phyloP scores from a whole-genome alignment of 176 grass and related monocot genomes.

The Aegilops longissima region DNA sequence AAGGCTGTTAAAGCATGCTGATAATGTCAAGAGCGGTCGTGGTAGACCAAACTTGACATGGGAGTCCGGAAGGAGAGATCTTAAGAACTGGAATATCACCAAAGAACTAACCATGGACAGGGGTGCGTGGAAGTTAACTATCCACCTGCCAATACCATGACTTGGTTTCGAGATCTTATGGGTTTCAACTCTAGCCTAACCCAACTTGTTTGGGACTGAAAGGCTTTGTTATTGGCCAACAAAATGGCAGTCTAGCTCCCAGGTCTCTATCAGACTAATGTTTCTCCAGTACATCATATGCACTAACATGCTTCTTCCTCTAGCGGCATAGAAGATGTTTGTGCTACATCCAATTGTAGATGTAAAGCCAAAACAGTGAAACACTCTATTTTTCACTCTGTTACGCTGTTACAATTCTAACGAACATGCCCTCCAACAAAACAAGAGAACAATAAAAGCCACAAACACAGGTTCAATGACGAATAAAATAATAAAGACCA shows the following conservation, averaged over 20 bases:
- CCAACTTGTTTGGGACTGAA: no score
- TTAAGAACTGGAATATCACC: no score
- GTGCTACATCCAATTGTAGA: background rate
- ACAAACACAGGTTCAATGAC: background rate
- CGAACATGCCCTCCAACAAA: conserved; percentile 5
- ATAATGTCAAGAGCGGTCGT: no score
- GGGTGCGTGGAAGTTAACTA: no score
- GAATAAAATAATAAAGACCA: background rate
- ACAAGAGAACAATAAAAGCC: background rate
- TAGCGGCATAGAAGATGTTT: background rate
- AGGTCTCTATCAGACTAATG: background rate
- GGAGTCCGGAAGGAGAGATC: no score
- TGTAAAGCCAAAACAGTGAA: background rate
- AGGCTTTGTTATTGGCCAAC: no score
- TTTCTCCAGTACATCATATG: background rate
- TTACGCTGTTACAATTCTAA: background rate
- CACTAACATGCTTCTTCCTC: background rate
- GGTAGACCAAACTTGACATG: no score
- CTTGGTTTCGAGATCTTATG: no score
- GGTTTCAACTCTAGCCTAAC: no score
- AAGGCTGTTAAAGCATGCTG: no score
- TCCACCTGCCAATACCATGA: no score
- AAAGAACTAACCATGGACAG: no score
- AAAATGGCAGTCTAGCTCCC: background rate
- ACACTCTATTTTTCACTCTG: background rate